phyloP scores from a whole-genome alignment of 805 yeast species.

The Candida ficus region DNA sequence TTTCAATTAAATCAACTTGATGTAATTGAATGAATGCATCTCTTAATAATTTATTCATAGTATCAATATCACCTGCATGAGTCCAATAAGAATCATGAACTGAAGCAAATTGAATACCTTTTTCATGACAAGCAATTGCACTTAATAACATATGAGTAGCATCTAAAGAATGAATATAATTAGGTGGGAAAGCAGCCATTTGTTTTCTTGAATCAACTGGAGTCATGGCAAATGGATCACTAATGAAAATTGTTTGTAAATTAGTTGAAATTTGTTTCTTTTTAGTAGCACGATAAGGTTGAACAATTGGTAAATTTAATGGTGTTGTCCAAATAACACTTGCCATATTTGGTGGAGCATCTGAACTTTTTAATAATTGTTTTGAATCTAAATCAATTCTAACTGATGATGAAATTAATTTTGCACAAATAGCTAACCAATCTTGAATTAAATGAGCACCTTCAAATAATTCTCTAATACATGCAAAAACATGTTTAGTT shows the following conservation, averaged over 20 bases:
- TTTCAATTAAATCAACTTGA: conserved; percentile 62
- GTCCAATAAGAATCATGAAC: conserved; percentile 99
- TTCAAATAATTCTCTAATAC: conserved; percentile 78
- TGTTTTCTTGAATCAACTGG: conserved; percentile 88
- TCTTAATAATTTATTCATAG: conserved; percentile 66
- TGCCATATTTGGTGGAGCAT: conserved; percentile 63
- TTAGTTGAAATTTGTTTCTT: conserved; percentile 71
- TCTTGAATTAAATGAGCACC: conserved; percentile 96
- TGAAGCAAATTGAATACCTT: conserved; percentile 74
- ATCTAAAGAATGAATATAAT: conserved; percentile 89
- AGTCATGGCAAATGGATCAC: conserved; percentile 80
- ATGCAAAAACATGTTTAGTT: conserved; percentile 71
- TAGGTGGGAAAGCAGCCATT: conserved; percentile 91
- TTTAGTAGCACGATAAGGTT: conserved; percentile 78
- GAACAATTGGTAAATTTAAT: conserved; percentile 91
- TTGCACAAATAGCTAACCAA: conserved; percentile 90
- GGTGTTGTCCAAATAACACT: conserved; percentile 98
- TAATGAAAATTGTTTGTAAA: conserved; percentile 78
- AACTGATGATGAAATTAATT: conserved; percentile 70
- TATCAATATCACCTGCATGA: conserved; percentile 78
- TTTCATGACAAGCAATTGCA: conserved; percentile 68
- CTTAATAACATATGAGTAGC: conserved; percentile 96
- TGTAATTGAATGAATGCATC: conserved; percentile 78
- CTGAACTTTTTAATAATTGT: conserved; percentile 31
- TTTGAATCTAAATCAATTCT: conserved; percentile 55